These are phyloP conservation scores for Waltergamsia citrina DNA, from an alignment of 2,329 filamentous ascomycete genomes.

Conservation along the genomic window DNA sequence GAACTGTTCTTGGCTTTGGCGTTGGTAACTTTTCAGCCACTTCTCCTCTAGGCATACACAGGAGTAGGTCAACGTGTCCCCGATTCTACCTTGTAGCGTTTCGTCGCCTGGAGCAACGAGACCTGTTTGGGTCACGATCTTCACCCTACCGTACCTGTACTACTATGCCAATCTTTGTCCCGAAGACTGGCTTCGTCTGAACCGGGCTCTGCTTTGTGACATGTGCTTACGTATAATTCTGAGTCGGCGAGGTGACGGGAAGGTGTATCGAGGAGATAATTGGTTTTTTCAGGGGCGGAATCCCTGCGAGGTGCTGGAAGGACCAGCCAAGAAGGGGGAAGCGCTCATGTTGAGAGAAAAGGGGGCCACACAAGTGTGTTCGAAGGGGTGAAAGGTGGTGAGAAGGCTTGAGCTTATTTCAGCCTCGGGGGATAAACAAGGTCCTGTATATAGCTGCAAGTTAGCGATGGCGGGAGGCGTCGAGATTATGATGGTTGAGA, in stretches of 20 bases:
- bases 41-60: slow-evolving; percentile 25
- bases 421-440: no score
- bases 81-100: neutral
- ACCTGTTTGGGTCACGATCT: slow-evolving; percentile 26
- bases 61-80: no score
- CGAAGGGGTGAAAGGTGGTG: no score
- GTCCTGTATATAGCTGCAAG: no score
- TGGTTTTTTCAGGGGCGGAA: slow-evolving; percentile 11
- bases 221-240: slow-evolving; percentile 24
- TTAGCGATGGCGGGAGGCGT: no score
- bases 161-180: slow-evolving; percentile 25
- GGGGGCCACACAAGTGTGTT: no score
- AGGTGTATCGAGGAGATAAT: slow-evolving; percentile 19
- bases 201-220: slow-evolving; percentile 21
- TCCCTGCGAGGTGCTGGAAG: slow-evolving; percentile 16
- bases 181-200: slow-evolving; percentile 27
- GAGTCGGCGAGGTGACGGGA: slow-evolving; percentile 19
- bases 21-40: slow-evolving; percentile 28
- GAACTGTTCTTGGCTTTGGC: slow-evolving; percentile 12
- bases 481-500: no score
- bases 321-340: slow-evolving; percentile 12
- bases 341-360: no score
- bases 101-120: neutral
- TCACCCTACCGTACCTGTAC: slow-evolving; percentile 29
- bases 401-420: no score